These are phyloP conservation scores for Malassezia vespertilionis DNA, from an alignment of 1,284 basidiomycete genomes.

Conservation along the genomic window DNA sequence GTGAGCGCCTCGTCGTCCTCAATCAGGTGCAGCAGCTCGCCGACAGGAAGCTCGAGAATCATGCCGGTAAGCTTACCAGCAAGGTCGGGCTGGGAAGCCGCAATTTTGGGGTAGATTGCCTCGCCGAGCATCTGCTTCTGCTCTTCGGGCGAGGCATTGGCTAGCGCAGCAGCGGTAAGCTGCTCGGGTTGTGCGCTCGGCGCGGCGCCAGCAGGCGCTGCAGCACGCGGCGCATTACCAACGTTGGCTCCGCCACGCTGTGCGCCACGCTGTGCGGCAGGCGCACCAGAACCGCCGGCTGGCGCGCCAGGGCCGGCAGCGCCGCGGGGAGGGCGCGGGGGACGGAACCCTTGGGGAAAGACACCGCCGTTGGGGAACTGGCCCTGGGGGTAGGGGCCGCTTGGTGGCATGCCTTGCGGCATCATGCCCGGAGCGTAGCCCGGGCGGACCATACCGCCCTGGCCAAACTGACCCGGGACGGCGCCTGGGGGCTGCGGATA, in stretches of 20 bases:
- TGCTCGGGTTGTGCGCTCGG: slow-evolving; percentile 29
- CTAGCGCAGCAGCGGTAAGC: slow-evolving; percentile 42
- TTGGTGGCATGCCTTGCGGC: slow-evolving; percentile 22
- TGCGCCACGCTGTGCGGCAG: slow-evolving; percentile 10
- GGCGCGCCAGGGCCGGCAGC: slow-evolving; percentile 30
- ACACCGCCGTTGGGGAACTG: slow-evolving; percentile 42
- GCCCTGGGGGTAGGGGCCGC: slow-evolving; percentile 37
- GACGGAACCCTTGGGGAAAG: slow-evolving; percentile 44
- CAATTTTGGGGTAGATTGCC: slow-evolving; percentile 48
- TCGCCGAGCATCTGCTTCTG: slow-evolving; percentile 49
- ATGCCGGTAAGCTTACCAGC: slow-evolving; percentile 47
- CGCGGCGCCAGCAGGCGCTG: slow-evolving; percentile 18
- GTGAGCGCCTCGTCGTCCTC: slow-evolving; percentile 45
- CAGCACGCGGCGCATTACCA: slow-evolving; percentile 22
- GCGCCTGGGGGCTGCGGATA: slow-evolving; percentile 34
- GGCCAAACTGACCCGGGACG: slow-evolving; percentile 36
- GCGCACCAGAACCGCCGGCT: slow-evolving; percentile 25
- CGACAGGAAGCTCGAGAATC: slow-evolving; percentile 47
- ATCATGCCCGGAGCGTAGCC: slow-evolving; percentile 47
- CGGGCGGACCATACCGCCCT: slow-evolving; percentile 43
- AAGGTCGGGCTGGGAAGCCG: slow-evolving; percentile 38
- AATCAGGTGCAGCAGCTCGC: slow-evolving; percentile 45
- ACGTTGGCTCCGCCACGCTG: slow-evolving; percentile 25
- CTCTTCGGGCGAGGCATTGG: slow-evolving; percentile 46
- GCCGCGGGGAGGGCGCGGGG: slow-evolving; percentile 37